These are phyloP conservation scores for Spirogloea muscicola DNA, from an alignment of 139 green algal genomes.

Conservation along the genomic window DNA sequence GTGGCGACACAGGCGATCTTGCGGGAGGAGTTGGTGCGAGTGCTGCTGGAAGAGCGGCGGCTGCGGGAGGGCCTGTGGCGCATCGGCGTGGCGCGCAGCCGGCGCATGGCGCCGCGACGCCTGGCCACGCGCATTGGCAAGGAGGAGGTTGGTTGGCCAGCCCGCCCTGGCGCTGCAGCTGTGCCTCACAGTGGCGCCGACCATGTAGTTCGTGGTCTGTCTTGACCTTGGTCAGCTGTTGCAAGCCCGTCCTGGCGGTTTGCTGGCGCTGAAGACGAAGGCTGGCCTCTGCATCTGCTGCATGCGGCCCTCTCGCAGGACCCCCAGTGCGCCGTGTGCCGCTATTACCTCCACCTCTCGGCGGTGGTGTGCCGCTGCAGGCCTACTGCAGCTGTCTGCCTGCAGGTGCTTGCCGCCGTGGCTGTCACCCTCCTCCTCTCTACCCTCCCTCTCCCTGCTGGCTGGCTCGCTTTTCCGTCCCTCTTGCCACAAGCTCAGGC, in stretches of 20 bases:
- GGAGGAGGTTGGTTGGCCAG: slow-evolving; percentile 38
- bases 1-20: slow-evolving; percentile 47
- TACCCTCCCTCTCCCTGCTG: neutral
- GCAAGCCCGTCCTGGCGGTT: no score
- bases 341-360: slow-evolving; percentile 40
- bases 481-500: neutral
- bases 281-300: no score
- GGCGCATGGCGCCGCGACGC: slow-evolving; percentile 18
- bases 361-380: slow-evolving; percentile 33
- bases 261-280: no score
- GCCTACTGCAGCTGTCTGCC: slow-evolving; percentile 8
- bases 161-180: no score
- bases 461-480: neutral
- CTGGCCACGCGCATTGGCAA: neutral
- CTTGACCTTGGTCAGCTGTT: no score
- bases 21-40: slow-evolving; percentile 54
- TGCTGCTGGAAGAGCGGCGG: slow-evolving; percentile 59
- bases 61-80: slow-evolving; percentile 61
- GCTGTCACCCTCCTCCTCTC: neutral
- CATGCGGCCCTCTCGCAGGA: no score
- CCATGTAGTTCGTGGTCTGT: no score
- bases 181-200: neutral
- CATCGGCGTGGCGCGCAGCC: slow-evolving; percentile 3
- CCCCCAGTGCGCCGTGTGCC: slow-evolving; percentile 44
- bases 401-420: slow-evolving; percentile 24